A percentile compares a stretch with the other conserved stretches of the same genome.
Evolutionary conservation across 2,329 filamentous ascomycete genomes (phyloP).

Genomic region (Bipolaris sorokiniana): DNA sequence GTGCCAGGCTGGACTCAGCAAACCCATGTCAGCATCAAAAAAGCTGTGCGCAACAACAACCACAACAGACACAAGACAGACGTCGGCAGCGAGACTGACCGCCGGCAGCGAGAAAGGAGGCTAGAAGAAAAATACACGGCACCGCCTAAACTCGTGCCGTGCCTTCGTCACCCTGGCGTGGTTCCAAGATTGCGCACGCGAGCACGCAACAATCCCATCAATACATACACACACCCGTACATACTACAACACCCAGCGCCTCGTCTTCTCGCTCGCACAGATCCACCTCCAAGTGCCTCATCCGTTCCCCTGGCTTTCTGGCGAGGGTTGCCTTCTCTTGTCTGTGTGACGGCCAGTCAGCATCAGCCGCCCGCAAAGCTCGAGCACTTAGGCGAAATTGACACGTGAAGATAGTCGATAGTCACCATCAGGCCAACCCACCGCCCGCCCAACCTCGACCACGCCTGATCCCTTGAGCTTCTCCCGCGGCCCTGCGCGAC

Average conservation of each 20-base stretch:
- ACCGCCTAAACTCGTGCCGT: conserved; percentile 6
- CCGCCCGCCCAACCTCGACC: conserved; percentile 21
- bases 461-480: conserved; percentile 22
- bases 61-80: background rate
- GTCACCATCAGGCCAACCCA: background rate
- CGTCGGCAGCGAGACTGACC: background rate
- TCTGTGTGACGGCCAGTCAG: conserved; percentile 1
- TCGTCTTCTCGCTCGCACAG: conserved; percentile 37
- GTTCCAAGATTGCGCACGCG: conserved; percentile 42
- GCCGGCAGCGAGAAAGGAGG: background rate
- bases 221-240: background rate
- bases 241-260: background rate
- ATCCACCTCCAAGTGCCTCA: conserved; percentile 2
- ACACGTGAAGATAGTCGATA: conserved; percentile 45
- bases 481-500: conserved; percentile 42
- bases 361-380: conserved; percentile 13
- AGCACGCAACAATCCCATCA: conserved; percentile 23
- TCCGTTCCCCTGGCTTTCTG: background rate
- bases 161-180: conserved; percentile 12
- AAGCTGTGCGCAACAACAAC: background rate
- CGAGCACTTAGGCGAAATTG: conserved; percentile 21
- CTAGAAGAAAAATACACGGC: background rate
- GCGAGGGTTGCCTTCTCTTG: too few relatives aligned
- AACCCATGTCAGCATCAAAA: background rate
- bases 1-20: conserved; percentile 2